Evolutionary conservation across 768 basidiomycete genomes (phyloP).

Genomic region (Polyporus arcularius): DNA sequence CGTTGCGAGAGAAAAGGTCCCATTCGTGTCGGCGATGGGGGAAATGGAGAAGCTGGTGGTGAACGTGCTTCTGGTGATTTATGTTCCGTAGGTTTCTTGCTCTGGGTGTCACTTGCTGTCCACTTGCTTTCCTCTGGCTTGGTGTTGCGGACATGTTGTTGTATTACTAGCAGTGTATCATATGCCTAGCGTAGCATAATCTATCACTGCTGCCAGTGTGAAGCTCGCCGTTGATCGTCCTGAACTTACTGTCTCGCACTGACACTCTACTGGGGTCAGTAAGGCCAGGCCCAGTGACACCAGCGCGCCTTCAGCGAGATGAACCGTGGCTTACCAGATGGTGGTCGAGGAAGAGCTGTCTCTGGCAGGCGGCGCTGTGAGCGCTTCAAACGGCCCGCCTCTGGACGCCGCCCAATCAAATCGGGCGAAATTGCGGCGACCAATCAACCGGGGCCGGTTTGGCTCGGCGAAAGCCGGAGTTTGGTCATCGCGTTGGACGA

Average conservation of each 20-base stretch:
- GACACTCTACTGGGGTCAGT: no score
- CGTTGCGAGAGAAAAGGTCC: slow-evolving; percentile 67
- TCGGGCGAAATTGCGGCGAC: slow-evolving; percentile 7
- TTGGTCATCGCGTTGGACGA: slow-evolving; percentile 24
- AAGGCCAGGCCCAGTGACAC: no score
- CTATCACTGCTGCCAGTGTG: not conserved
- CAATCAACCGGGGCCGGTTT: slow-evolving; percentile 17
- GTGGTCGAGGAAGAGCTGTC: no score
- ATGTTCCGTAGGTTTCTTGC: slow-evolving; percentile 49
- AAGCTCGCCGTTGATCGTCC: no score
- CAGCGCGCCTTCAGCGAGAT: no score
- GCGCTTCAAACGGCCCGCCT: not conserved
- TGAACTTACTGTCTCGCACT: not conserved
- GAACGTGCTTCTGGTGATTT: slow-evolving; percentile 73
- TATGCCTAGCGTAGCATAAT: slow-evolving; percentile 6
- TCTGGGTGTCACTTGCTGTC: slow-evolving; percentile 3
- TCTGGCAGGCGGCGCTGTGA: not conserved
- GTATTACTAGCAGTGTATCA: slow-evolving; percentile 24
- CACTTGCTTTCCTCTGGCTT: slow-evolving; percentile 6
- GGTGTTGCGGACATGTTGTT: slow-evolving; percentile 13
- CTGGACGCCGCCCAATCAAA: slow-evolving; percentile 6
- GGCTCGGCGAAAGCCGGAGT: slow-evolving; percentile 26
- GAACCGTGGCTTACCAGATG: no score
- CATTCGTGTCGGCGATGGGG: slow-evolving; percentile 59
- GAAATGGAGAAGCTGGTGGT: slow-evolving; percentile 74